These are phyloP conservation scores for Linum trigynum DNA, from an alignment of 345 rosid species.

Conservation along the genomic window DNA sequence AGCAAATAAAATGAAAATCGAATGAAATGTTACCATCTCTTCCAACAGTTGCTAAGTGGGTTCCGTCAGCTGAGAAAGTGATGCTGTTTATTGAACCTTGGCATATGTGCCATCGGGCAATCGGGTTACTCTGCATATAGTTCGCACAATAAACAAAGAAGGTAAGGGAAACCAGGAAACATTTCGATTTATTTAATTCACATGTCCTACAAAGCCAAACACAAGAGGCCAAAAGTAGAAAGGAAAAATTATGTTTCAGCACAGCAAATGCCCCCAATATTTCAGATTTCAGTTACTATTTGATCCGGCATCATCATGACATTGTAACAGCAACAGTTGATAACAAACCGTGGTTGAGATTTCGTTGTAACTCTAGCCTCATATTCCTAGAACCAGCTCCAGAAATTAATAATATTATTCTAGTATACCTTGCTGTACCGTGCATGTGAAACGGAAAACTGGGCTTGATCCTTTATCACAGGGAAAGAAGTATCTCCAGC, in stretches of 20 bases:
- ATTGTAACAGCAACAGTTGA: too few relatives aligned
- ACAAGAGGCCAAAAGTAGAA: neutral
- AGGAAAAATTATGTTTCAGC: neutral
- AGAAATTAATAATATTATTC: conserved; percentile 5
- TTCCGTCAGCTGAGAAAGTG: conserved; percentile 75
- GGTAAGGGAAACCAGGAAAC: conserved; percentile 8
- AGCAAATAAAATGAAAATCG: neutral
- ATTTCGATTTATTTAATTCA: neutral
- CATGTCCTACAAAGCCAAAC: neutral
- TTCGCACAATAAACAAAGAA: conserved; percentile 19
- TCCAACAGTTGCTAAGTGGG: conserved; percentile 91
- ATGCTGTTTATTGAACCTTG: conserved; percentile 89
- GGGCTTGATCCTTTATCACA: conserved; percentile 72
- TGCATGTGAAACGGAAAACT: conserved; percentile 82
- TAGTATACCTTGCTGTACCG: conserved; percentile 74
- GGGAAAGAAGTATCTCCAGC: conserved; percentile 95
- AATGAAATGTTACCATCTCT: conserved; percentile 65
- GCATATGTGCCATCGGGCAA: conserved; percentile 97
- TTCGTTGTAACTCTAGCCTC: neutral
- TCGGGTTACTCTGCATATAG: conserved; percentile 81
- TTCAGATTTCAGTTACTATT: neutral
- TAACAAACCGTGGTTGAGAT: neutral
- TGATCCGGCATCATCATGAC: neutral
- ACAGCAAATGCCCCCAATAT: neutral
- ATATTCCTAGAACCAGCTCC: neutral